Percentiles rank a stretch among this genome's conserved stretches.
These are phyloP conservation scores for Thermothelomyces thermophilus DNA, from an alignment of 2,329 filamentous ascomycete species.

Conservation along the genomic window DNA sequence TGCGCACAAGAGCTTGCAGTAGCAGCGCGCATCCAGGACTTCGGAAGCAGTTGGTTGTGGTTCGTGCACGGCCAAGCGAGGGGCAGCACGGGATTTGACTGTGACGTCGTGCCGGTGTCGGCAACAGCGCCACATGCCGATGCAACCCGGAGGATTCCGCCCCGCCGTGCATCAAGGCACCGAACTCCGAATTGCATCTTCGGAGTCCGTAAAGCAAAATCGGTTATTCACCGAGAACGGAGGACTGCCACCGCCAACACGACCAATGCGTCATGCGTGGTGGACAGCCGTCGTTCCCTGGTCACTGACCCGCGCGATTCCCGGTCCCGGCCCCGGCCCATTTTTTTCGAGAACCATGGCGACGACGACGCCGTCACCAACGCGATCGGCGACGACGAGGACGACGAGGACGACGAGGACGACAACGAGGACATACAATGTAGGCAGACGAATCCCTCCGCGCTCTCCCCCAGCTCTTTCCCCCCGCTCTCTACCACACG, in stretches of 20 bases:
- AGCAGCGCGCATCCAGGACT: neutral
- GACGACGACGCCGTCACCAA: conserved; percentile 4
- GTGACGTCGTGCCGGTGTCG: conserved; percentile 9
- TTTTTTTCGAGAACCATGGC: conserved; percentile 10
- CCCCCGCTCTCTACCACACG: too few species aligned
- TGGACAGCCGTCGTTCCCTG: conserved; percentile 9
- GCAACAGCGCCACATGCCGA: conserved; percentile 1
- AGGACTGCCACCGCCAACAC: neutral
- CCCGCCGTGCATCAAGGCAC: neutral
- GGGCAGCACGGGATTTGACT: neutral
- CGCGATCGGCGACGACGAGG: conserved; percentile 11
- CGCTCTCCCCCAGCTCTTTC: too few species aligned
- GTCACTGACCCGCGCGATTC: conserved; percentile 4
- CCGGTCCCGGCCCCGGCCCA: neutral
- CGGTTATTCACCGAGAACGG: neutral
- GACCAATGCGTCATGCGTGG: conserved; percentile 16
- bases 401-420: conserved; percentile 7
- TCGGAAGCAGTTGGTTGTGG: neutral
- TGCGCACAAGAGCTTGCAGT: neutral
- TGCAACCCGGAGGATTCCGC: conserved; percentile 12
- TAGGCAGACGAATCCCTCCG: too few species aligned
- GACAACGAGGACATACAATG: conserved; percentile 15
- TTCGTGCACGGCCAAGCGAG: conserved; percentile 1
- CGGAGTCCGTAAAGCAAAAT: neutral
- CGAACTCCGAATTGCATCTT: conserved; percentile 4